These are phyloP conservation scores for Strobilomyces echinocephalus DNA, from an alignment of 768 basidiomycete species.

Conservation along the genomic window DNA sequence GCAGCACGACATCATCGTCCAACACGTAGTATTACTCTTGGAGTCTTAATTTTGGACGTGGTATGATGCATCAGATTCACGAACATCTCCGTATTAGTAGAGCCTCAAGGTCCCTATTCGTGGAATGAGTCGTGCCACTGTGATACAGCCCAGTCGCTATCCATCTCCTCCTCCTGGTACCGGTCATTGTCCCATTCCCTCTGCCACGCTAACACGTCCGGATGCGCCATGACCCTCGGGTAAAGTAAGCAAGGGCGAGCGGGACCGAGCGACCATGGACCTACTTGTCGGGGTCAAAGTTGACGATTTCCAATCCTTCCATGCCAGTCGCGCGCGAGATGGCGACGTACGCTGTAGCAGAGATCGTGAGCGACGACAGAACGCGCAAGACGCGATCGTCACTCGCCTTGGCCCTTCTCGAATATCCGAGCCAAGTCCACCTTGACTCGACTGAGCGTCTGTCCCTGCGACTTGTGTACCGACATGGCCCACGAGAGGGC, in stretches of 20 bases:
- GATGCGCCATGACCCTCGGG: slow-evolving; percentile 35
- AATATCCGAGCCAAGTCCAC: slow-evolving; percentile 90
- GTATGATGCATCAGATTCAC: slow-evolving; percentile 5
- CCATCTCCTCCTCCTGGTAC: slow-evolving; percentile 32
- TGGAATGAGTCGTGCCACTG: slow-evolving; percentile 29
- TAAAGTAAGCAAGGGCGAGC: slow-evolving; percentile 1
- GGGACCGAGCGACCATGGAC: not conserved
- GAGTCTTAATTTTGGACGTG: not conserved
- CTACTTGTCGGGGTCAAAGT: slow-evolving; percentile 33
- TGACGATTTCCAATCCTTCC: slow-evolving; percentile 37
- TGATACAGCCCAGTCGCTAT: slow-evolving; percentile 29
- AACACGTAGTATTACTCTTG: slow-evolving; percentile 9
- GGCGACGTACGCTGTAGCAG: slow-evolving; percentile 31
- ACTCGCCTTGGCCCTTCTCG: slow-evolving; percentile 64
- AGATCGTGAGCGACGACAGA: not conserved
- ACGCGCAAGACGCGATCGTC: not conserved
- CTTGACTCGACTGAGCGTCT: slow-evolving; percentile 89
- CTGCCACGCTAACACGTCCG: slow-evolving; percentile 32
- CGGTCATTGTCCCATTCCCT: slow-evolving; percentile 23
- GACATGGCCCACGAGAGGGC: slow-evolving; percentile 97
- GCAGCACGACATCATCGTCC: slow-evolving; percentile 9
- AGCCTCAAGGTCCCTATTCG: slow-evolving; percentile 3
- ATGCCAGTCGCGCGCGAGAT: slow-evolving; percentile 39
- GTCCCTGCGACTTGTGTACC: slow-evolving; percentile 97
- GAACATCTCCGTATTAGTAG: not conserved